Percentiles rank a stretch among this genome's conserved stretches.
These are phyloP conservation scores for maize (Zea mays) DNA, from an alignment of 176 grass and related monocot genomes.

Conservation along the genomic window Zm-B73-REFERENCE-NAM-5.0 NC_050100.1:224336501-224337000, in stretches of 20 bases:
- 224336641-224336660: background rate
- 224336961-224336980: constrained; percentile 92
- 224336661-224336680: background rate
- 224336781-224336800: constrained; percentile 34
- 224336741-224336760: constrained; percentile 11
- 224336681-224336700: background rate
- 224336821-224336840: constrained; percentile 77
- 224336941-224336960: constrained; percentile 90
- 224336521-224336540: too few relatives aligned
- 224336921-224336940: constrained; percentile 66
- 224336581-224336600: too few relatives aligned
- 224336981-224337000: constrained; percentile 97
- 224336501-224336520: too few relatives aligned
- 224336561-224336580: too few relatives aligned
- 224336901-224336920: constrained; percentile 95
- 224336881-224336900: constrained; percentile 97
- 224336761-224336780: background rate
- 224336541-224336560: too few relatives aligned
- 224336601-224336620: too few relatives aligned
- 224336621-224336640: too few relatives aligned
- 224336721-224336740: background rate
- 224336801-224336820: constrained; percentile 92
- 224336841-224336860: constrained; percentile 77
- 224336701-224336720: constrained; percentile 14
- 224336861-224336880: constrained; percentile 97